Conservation (phyloP, 179 eudicot genomes). For the Silene noctiflora region DNA sequence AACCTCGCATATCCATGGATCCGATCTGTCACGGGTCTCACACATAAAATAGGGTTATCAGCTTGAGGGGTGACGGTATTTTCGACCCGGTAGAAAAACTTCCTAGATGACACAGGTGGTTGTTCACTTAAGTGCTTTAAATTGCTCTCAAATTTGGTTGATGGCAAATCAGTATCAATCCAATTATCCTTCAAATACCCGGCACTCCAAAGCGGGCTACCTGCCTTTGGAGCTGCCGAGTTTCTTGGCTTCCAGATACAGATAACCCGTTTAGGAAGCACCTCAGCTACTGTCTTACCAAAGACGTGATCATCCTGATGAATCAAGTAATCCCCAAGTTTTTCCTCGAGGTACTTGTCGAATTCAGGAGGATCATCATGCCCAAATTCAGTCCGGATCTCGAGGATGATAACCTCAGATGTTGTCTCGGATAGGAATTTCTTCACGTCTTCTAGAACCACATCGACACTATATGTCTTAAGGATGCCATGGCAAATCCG, state of each 20-base stretch:
- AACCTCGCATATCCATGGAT: slow-evolving; percentile 70
- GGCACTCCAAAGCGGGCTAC: slow-evolving; percentile 59
- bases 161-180: slow-evolving; percentile 87
- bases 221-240: slow-evolving; percentile 44
- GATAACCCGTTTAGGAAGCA: slow-evolving; percentile 69
- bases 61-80: slow-evolving; percentile 92
- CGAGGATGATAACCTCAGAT: slow-evolving; percentile 76
- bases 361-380: slow-evolving; percentile 82
- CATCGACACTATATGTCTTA: slow-evolving; percentile 54
- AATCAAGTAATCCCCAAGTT: slow-evolving; percentile 68
- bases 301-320: slow-evolving; percentile 73
- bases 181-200: slow-evolving; percentile 79
- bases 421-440: slow-evolving; percentile 69
- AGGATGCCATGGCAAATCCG: slow-evolving; percentile 82
- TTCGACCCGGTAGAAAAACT: slow-evolving; percentile 79
- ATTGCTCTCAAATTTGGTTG: slow-evolving; percentile 80
- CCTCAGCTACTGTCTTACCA: slow-evolving; percentile 53
- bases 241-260: slow-evolving; percentile 90
- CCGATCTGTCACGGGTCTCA: slow-evolving; percentile 68
- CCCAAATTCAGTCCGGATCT: slow-evolving; percentile 84
- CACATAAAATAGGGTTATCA: slow-evolving; percentile 73
- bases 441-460: slow-evolving; percentile 61
- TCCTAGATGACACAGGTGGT: slow-evolving; percentile 47
- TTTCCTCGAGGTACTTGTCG: slow-evolving; percentile 56
- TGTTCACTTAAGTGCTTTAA: slow-evolving; percentile 66